phyloP scores from a whole-genome alignment of 305 asterid genomes.

The Fraxinus albicans region DNA sequence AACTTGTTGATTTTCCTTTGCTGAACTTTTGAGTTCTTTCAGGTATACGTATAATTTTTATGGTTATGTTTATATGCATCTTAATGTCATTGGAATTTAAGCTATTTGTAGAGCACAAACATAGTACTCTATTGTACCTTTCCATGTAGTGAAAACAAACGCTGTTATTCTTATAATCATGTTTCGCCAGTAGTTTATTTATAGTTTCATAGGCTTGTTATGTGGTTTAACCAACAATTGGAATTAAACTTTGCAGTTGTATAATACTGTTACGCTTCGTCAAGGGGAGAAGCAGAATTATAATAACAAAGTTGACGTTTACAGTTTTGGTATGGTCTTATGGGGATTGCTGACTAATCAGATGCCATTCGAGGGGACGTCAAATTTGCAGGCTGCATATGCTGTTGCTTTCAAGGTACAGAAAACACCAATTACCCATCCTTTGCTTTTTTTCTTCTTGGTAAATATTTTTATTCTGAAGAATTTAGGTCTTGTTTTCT shows the following conservation, averaged over 20 bases:
- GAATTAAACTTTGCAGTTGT: conserved; percentile 61
- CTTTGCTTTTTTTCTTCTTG: neutral
- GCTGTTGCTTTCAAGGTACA: conserved; percentile 97
- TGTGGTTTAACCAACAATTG: neutral
- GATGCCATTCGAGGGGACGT: conserved; percentile 99
- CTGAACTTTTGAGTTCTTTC: neutral
- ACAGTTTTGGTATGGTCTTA: conserved; percentile 89
- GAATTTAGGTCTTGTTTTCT: neutral
- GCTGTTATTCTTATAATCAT: neutral
- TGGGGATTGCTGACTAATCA: conserved; percentile 89
- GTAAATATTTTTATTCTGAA: neutral
- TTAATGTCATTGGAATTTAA: neutral
- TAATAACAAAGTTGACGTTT: conserved; percentile 89
- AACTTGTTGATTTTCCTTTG: neutral
- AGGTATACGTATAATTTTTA: neutral
- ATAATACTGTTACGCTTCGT: conserved; percentile 91
- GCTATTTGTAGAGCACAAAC: neutral
- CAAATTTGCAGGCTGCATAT: conserved; percentile 97
- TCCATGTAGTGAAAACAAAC: neutral
- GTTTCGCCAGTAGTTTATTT: neutral
- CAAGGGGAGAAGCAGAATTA: conserved; percentile 97
- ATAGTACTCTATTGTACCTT: neutral
- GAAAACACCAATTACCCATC: neutral
- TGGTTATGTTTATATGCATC: neutral
- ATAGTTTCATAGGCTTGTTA: neutral